Conservation (phyloP, 1,139 yeast species). For the Meyerozyma elateridarum region DNA sequence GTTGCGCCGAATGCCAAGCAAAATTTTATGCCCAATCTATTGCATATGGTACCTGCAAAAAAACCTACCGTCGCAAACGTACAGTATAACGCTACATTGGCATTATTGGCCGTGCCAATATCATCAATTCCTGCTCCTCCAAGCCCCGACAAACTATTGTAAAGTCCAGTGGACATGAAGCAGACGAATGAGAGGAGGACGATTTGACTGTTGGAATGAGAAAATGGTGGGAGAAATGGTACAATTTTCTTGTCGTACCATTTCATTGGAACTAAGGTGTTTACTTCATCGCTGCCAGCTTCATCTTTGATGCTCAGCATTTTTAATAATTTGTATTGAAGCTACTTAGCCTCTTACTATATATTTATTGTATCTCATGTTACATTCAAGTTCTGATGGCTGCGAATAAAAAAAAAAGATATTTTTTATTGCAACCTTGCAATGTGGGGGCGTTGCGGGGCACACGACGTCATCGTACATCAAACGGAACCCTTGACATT, state of each 20-base stretch:
- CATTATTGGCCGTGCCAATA: conserved; percentile 13
- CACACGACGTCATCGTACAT: conserved; percentile 2
- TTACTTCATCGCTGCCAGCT: no score
- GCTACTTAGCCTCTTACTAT: no score
- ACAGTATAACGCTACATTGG: conserved; percentile 16
- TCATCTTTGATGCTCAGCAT: no score
- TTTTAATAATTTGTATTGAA: no score
- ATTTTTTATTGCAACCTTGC: conserved; percentile 1
- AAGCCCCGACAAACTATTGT: conserved; percentile 9
- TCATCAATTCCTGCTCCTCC: conserved; percentile 18
- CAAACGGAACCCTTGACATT: no score
- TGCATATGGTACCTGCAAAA: conserved; percentile 15
- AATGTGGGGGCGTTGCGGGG: conserved; percentile 4
- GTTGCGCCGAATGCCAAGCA: conserved; percentile 15
- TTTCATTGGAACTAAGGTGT: no score
- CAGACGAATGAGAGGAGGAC: conserved; percentile 5
- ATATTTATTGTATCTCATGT: no score
- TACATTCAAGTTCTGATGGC: no score
- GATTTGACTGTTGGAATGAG: conserved; percentile 1
- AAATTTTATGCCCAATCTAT: conserved; percentile 13
- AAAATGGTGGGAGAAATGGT: neutral
- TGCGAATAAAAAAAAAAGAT: conserved; percentile 3
- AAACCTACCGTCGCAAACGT: conserved; percentile 16
- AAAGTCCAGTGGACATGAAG: conserved; percentile 7
- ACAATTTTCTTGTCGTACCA: conserved; percentile 5